phyloP scores from a whole-genome alignment of 805 yeast genomes.

The Zygotorulaspora chibaensis region DNA sequence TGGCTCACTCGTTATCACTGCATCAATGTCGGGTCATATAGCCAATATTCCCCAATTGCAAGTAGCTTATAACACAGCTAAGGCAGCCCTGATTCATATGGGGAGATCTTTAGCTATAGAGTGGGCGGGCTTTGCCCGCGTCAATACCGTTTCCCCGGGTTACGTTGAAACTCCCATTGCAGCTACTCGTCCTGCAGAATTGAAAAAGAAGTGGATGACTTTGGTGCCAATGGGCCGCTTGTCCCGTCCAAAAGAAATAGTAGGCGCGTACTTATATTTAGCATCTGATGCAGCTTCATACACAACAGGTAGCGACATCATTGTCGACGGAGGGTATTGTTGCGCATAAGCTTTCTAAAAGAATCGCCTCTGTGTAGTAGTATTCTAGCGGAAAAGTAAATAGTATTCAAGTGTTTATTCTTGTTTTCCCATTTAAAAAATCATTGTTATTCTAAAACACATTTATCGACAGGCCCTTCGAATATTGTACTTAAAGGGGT shows the following conservation, averaged over 20 bases:
- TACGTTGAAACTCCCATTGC: slow-evolving; percentile 70
- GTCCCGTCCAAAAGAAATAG: slow-evolving; percentile 66
- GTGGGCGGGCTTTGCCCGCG: slow-evolving; percentile 86
- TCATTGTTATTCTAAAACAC: too few relatives aligned
- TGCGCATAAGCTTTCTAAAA: neutral
- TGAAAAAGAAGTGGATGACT: slow-evolving; percentile 46
- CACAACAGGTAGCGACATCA: slow-evolving; percentile 72
- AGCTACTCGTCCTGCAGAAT: slow-evolving; percentile 42
- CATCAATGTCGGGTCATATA: slow-evolving; percentile 88
- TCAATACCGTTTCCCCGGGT: slow-evolving; percentile 77
- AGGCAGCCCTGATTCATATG: slow-evolving; percentile 76
- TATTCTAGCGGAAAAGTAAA: too few relatives aligned
- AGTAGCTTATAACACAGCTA: slow-evolving; percentile 82
- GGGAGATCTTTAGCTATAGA: slow-evolving; percentile 77
- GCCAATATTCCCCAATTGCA: slow-evolving; percentile 84
- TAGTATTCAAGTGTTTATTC: too few relatives aligned
- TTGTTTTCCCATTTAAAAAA: too few relatives aligned
- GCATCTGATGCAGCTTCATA: slow-evolving; percentile 77
- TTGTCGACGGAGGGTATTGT: slow-evolving; percentile 67
- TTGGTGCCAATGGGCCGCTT: slow-evolving; percentile 67
- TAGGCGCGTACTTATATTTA: slow-evolving; percentile 72
- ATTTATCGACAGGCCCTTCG: too few relatives aligned
- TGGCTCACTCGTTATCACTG: slow-evolving; percentile 79
- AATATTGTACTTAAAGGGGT: too few relatives aligned
- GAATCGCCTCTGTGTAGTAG: neutral